These are phyloP conservation scores for Rosa multiflora DNA, from an alignment of 306 rosid species.

Conservation along the genomic window DNA sequence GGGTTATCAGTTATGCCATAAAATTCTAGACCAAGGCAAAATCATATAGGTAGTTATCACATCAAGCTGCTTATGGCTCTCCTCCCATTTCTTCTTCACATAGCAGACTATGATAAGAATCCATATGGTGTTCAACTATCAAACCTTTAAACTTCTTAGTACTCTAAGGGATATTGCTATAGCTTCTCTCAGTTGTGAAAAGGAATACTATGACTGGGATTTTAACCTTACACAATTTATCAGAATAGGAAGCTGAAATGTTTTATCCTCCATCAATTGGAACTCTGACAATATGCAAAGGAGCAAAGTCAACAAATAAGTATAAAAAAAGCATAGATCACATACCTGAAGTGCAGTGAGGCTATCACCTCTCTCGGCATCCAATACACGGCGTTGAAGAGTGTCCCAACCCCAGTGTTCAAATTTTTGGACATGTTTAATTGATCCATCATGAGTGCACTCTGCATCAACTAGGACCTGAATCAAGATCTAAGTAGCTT, in stretches of 20 bases:
- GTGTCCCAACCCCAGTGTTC: conserved; percentile 95
- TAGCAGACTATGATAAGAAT: background rate
- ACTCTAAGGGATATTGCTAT: background rate
- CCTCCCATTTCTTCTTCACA: background rate
- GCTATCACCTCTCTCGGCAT: conserved; percentile 79
- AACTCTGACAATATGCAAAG: background rate
- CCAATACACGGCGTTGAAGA: conserved; percentile 70
- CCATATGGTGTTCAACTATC: background rate
- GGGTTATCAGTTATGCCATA: too few species aligned
- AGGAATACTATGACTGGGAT: background rate
- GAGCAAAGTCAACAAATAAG: background rate
- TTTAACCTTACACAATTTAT: background rate
- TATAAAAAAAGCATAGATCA: conserved; percentile 18
- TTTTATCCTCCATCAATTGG: background rate
- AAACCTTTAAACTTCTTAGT: background rate
- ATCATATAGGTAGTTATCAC: background rate
- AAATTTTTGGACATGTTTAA: conserved; percentile 86
- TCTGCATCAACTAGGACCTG: conserved; percentile 98
- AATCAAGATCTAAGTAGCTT: conserved; percentile 24
- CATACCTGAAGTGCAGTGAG: conserved; percentile 72
- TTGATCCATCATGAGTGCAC: conserved; percentile 97
- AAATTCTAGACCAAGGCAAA: background rate
- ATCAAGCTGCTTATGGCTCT: background rate
- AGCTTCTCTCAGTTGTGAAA: background rate
- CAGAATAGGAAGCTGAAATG: background rate